A percentile compares a stretch with the other conserved stretches of the same genome.
Evolutionary conservation across 768 basidiomycete species (phyloP).

Genomic region (Serendipita sp.): DNA sequence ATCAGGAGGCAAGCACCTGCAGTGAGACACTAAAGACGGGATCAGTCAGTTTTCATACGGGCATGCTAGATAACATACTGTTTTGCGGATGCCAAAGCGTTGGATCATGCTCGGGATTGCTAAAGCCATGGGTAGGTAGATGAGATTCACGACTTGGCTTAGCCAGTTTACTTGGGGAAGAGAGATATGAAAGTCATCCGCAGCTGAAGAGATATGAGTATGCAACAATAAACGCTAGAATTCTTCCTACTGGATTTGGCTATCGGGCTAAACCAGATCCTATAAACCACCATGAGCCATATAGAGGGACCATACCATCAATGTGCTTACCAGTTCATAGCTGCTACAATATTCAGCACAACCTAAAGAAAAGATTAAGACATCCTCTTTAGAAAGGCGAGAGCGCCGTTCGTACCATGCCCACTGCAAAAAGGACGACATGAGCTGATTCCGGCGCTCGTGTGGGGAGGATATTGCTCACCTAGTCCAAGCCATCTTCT

Average conservation of each 20-base stretch:
- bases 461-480: not conserved
- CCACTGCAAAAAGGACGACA: not conserved
- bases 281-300: not conserved
- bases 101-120: constrained; percentile 40
- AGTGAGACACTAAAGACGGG: constrained; percentile 39
- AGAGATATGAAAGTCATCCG: constrained; percentile 45
- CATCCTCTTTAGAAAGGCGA: too few relatives aligned
- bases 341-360: constrained; percentile 43
- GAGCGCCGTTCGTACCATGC: not conserved
- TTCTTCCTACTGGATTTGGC: constrained; percentile 29
- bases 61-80: constrained; percentile 30
- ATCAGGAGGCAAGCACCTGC: constrained; percentile 38
- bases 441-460: not conserved
- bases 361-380: constrained; percentile 14
- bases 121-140: constrained; percentile 49
- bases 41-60: not conserved
- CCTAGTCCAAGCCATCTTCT: not conserved
- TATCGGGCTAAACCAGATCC: constrained; percentile 72
- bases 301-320: not conserved
- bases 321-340: constrained; percentile 36
- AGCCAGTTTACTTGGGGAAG: constrained; percentile 72
- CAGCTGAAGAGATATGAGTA: constrained; percentile 17
- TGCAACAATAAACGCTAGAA: not conserved
- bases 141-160: constrained; percentile 45
- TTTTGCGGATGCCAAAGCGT: constrained; percentile 45